A percentile compares a stretch with the other conserved stretches of the same genome.
These are phyloP conservation scores for Ascochyta koolunga DNA, from an alignment of 2,329 filamentous ascomycete species.

Conservation along the genomic window DNA sequence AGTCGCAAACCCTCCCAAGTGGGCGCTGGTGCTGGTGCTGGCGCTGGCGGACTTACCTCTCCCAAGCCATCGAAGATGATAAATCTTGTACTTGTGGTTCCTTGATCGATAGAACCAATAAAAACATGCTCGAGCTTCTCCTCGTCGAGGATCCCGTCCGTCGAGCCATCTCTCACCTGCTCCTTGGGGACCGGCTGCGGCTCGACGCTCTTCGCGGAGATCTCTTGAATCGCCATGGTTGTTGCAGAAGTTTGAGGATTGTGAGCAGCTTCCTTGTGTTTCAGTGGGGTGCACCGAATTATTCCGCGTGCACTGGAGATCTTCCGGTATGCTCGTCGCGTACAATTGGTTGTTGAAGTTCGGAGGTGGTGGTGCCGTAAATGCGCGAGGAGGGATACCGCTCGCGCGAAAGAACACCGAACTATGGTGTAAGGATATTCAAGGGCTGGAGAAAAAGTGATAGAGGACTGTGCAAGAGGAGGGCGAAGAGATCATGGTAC, in stretches of 20 bases:
- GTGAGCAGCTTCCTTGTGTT: slow-evolving; percentile 5
- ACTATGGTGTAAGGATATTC: slow-evolving; percentile 15
- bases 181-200: slow-evolving; percentile 45
- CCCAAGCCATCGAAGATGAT: slow-evolving; percentile 85
- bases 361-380: slow-evolving; percentile 28
- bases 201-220: slow-evolving; percentile 32
- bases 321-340: slow-evolving; percentile 19
- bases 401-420: slow-evolving; percentile 31
- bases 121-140: slow-evolving; percentile 63
- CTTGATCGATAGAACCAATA: slow-evolving; percentile 88
- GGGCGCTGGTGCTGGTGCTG: too few species aligned
- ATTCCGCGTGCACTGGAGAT: slow-evolving; percentile 22
- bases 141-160: slow-evolving; percentile 35
- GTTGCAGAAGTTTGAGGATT: slow-evolving; percentile 3
- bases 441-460: slow-evolving; percentile 22
- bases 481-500: slow-evolving; percentile 26
- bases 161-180: slow-evolving; percentile 25
- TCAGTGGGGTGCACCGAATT: slow-evolving; percentile 13
- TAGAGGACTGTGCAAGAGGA: slow-evolving; percentile 18
- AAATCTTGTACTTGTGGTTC: slow-evolving; percentile 87
- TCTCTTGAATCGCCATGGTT: slow-evolving; percentile 37
- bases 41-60: slow-evolving; percentile 32
- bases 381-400: slow-evolving; percentile 16
- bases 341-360: slow-evolving; percentile 16
- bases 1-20: background rate